phyloP scores from a whole-genome alignment of 805 yeast species.

The Scheffersomyces lignosus region DNA sequence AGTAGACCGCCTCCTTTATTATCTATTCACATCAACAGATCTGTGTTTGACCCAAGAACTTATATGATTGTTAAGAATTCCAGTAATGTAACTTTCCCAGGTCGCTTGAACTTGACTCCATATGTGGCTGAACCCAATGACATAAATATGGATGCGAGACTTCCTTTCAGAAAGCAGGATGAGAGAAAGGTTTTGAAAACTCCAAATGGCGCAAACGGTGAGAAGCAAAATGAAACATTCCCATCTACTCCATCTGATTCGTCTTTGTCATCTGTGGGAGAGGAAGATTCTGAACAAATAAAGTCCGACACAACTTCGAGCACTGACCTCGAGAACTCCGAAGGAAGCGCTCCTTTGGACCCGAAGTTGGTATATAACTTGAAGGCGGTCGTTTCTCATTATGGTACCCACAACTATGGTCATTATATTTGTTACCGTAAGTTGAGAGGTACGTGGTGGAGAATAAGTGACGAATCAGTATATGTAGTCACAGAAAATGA shows the following conservation, averaged over 20 bases:
- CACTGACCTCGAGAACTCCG: not conserved
- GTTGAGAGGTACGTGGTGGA: slow-evolving; percentile 88
- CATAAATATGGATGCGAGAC: slow-evolving; percentile 77
- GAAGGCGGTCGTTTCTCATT: slow-evolving; percentile 87
- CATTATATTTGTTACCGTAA: slow-evolving; percentile 90
- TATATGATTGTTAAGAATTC: slow-evolving; percentile 82
- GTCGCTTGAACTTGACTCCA: slow-evolving; percentile 61
- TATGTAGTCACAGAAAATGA: slow-evolving; percentile 77
- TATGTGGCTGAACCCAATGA: slow-evolving; percentile 70
- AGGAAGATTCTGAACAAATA: slow-evolving; percentile 5
- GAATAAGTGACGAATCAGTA: slow-evolving; percentile 88
- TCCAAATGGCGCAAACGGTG: not conserved
- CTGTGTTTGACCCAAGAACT: slow-evolving; percentile 86
- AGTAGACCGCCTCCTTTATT: slow-evolving; percentile 82
- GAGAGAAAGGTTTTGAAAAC: slow-evolving; percentile 14
- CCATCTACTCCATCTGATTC: not conserved
- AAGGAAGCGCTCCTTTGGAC: slow-evolving; percentile 10
- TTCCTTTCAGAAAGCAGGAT: slow-evolving; percentile 67
- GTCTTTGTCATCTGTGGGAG: slow-evolving; percentile 4
- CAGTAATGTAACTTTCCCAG: slow-evolving; percentile 77
- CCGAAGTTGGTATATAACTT: slow-evolving; percentile 63
- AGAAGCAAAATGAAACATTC: not conserved
- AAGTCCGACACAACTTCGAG: not conserved
- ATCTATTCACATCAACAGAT: slow-evolving; percentile 86
- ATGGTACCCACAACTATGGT: slow-evolving; percentile 97